Evolutionary conservation across 805 yeast genomes (phyloP).

Genomic region (Danielozyma ontarioensis): DNA sequence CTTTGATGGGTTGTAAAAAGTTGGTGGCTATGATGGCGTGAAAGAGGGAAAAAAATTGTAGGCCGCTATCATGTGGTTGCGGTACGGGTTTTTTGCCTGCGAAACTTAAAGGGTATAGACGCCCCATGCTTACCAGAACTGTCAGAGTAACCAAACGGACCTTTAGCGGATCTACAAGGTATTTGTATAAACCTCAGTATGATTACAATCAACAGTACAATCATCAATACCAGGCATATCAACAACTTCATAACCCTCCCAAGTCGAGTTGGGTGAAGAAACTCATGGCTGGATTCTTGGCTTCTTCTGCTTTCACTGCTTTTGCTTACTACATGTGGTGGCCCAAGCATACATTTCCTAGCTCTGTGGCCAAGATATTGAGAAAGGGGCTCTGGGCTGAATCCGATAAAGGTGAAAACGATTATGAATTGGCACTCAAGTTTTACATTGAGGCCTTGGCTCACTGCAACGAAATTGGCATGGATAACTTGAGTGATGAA

Average conservation of each 20-base stretch:
- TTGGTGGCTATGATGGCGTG: no score
- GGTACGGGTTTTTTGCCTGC: no score
- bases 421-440: conserved; percentile 63
- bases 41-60: no score
- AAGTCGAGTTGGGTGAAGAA: conserved; percentile 3
- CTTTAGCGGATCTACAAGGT: no score
- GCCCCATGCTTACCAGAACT: no score
- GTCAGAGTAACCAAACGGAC: no score
- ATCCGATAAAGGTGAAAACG: conserved; percentile 56
- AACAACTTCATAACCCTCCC: background rate
- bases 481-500: conserved; percentile 64
- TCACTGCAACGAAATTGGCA: conserved; percentile 48
- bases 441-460: conserved; percentile 71
- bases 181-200: background rate
- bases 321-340: conserved; percentile 43
- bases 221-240: conserved; percentile 10
- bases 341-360: conserved; percentile 68
- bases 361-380: conserved; percentile 62
- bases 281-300: conserved; percentile 6
- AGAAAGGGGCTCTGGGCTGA: conserved; percentile 84
- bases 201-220: conserved; percentile 5
- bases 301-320: conserved; percentile 10
- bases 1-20: no score
- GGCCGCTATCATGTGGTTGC: no score
- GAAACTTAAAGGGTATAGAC: no score